These are phyloP conservation scores for Saccharum officinarum DNA, from an alignment of 176 grass and related monocot genomes.

Conservation along the genomic window DNA sequence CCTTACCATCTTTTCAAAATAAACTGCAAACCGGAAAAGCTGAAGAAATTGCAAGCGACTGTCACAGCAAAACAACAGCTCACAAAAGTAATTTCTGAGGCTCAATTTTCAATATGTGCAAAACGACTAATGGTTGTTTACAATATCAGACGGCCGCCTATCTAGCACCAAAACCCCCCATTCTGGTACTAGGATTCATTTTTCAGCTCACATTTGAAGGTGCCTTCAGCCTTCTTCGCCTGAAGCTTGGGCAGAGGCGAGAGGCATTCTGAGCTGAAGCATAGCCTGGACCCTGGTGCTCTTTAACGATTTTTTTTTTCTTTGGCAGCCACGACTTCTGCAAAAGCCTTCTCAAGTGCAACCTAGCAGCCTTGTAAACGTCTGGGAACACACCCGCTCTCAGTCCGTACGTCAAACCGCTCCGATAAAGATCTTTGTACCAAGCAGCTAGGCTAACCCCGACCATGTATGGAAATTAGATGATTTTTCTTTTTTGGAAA, in stretches of 20 bases:
- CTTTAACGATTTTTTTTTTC: conserved; percentile 11
- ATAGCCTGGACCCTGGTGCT: conserved; percentile 28
- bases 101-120: neutral
- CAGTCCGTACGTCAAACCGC: conserved; percentile 28
- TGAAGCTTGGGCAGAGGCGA: too few species aligned
- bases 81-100: too few species aligned
- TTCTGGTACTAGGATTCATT: too few species aligned
- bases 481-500: too few species aligned
- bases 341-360: too few species aligned
- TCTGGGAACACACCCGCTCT: too few species aligned
- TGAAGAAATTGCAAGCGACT: neutral
- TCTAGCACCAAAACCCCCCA: too few species aligned
- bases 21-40: neutral
- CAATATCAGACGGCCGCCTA: neutral
- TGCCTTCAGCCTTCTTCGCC: too few species aligned
- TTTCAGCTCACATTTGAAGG: too few species aligned
- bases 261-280: conserved; percentile 38
- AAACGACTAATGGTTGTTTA: neutral
- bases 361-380: too few species aligned
- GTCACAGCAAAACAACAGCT: neutral
- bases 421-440: conserved; percentile 61
- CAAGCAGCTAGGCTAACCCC: conserved; percentile 28
- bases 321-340: neutral
- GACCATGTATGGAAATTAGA: too few species aligned
- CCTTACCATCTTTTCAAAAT: neutral